Conservation (phyloP, 2,329 filamentous ascomycete genomes). For the Aspergillus sp. region DNA sequence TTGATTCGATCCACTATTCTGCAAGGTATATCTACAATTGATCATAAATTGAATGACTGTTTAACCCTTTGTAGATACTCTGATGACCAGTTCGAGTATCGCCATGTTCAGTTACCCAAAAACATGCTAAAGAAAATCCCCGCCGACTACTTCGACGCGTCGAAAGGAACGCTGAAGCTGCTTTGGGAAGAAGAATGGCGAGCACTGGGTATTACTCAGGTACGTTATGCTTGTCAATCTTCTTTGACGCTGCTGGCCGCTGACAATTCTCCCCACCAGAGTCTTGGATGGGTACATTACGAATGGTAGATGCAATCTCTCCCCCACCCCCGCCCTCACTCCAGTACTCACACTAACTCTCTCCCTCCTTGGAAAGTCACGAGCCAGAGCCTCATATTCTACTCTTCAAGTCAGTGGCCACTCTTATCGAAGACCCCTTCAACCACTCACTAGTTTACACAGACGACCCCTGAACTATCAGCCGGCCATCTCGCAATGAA, state of each 20-base stretch:
- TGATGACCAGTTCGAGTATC: conserved; percentile 92
- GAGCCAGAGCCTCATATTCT: conserved; percentile 98
- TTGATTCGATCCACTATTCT: conserved; percentile 95
- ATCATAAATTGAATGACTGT: conserved; percentile 13
- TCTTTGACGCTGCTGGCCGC: background rate
- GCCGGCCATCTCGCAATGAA: conserved; percentile 58
- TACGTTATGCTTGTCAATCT: conserved; percentile 48
- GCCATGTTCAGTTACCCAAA: conserved; percentile 96
- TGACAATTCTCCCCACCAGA: conserved; percentile 58
- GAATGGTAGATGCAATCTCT: conserved; percentile 51
- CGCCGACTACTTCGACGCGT: conserved; percentile 87
- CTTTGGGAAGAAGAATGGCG: conserved; percentile 99
- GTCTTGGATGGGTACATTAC: conserved; percentile 98
- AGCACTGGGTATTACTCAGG: conserved; percentile 94
- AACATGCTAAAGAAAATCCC: conserved; percentile 98
- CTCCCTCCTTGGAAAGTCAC: conserved; percentile 63
- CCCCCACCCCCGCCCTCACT: too few relatives aligned
- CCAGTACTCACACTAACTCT: too few relatives aligned
- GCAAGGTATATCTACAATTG: conserved; percentile 66
- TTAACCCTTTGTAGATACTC: conserved; percentile 70
- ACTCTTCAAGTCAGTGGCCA: conserved; percentile 83
- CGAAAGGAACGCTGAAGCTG: conserved; percentile 90
- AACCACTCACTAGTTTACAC: conserved; percentile 22
- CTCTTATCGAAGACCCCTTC: conserved; percentile 21
- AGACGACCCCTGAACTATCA: conserved; percentile 87